Evolutionary conservation across 306 rosid species (phyloP), one percentile per base, ranked within the genome.

Genomic region (Pterocarpus santalinus): DNA sequence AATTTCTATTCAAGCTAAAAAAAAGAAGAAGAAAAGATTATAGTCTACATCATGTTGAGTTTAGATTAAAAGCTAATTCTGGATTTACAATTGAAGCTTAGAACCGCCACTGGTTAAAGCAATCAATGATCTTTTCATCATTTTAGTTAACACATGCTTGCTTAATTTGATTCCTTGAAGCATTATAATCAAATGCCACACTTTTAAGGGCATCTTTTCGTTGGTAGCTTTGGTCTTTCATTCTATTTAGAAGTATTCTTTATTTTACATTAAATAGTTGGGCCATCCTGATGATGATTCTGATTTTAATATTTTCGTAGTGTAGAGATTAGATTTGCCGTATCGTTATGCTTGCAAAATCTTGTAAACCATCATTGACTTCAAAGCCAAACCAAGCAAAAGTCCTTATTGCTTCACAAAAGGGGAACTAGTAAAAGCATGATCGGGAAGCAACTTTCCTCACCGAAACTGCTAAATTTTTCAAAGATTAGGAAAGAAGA

Each of bases 351-450:
- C 72, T 69, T 38, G 47, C 44, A 74, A 84, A 71, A 79, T 81
- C 13, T 67, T 65, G 52, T 41, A 69, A 58, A 77, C 30, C 83
- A 83, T 83, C 52, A 83, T 85, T 84, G 79, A 80, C 87, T 87
- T 69, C 30, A 53, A 79, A 83, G 87, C 30, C 78, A 80, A 69
- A 3, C 65, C 43, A 64, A 87, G 60, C 55, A 35, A 83, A 83
- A 39, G 28, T 44, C 84, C 70, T 69, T 44, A 72, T 79, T 84
- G 74, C 74, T 81, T 79, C 70, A 39, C 75, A 83, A 70, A 83
- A 83, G 41, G 77, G 84, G 80, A 75, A 72, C 56, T 39, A 69
- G 61, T 4, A 41, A 71, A 57, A 66, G 78, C 62, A 10, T 3
- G 46, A 69, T 46, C 3, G 52, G 80, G 43, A 76, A 52, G 57